Conservation (phyloP, 805 yeast species). For the Zygosaccharomyces siamensis region DNA sequence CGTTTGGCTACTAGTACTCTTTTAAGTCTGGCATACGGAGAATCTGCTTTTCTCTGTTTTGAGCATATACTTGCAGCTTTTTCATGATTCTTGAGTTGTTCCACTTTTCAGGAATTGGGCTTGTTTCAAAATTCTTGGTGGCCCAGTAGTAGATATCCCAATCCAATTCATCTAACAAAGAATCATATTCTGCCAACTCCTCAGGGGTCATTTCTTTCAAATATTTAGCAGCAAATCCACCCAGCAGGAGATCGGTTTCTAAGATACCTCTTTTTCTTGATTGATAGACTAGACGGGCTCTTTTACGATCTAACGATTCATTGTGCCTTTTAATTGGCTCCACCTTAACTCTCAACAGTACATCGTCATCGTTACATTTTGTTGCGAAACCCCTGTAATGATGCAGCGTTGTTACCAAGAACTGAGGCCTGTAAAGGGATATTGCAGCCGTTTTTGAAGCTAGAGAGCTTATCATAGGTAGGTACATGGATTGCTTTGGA, state of each 20-base stretch:
- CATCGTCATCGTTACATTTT: slow-evolving; percentile 33
- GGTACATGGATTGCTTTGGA: not conserved
- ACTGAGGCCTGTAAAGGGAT: not conserved
- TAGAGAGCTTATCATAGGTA: not conserved
- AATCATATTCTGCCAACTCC: slow-evolving; percentile 81
- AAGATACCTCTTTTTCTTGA: slow-evolving; percentile 92
- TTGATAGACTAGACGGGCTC: slow-evolving; percentile 88
- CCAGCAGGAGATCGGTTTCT: slow-evolving; percentile 82
- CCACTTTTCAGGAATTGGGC: slow-evolving; percentile 89
- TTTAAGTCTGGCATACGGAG: slow-evolving; percentile 79
- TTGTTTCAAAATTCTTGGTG: slow-evolving; percentile 70
- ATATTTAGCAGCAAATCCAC: slow-evolving; percentile 78
- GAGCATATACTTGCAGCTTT: slow-evolving; percentile 65
- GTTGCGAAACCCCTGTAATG: slow-evolving; percentile 7
- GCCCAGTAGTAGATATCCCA: slow-evolving; percentile 99
- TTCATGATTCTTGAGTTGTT: slow-evolving; percentile 57
- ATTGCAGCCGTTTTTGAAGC: not conserved
- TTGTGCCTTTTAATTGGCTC: slow-evolving; percentile 73
- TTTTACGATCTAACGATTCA: slow-evolving; percentile 67
- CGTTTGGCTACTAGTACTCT: slow-evolving; percentile 17
- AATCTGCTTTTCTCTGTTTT: slow-evolving; percentile 64
- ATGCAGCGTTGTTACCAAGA: not conserved
- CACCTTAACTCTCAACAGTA: slow-evolving; percentile 52
- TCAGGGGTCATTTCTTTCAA: slow-evolving; percentile 52
- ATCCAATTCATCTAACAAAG: slow-evolving; percentile 85